Conservation (phyloP, 306 rosid genomes). For the Purshia tridentata region DNA sequence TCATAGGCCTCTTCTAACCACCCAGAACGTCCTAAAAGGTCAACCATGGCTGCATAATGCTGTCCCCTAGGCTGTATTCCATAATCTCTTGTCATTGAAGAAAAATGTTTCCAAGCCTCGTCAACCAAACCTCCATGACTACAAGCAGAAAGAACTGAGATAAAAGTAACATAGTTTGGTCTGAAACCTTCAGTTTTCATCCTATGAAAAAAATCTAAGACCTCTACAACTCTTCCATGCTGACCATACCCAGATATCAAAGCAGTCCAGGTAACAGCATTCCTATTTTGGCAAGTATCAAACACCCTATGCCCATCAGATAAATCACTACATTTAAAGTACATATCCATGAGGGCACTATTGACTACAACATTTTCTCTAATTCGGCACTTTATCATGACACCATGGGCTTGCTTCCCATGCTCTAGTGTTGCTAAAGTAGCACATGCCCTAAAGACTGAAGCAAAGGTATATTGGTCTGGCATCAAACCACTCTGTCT, state of each 20-base stretch:
- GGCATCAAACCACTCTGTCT: constrained; percentile 65
- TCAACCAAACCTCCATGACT: constrained; percentile 69
- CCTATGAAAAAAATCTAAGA: constrained; percentile 51
- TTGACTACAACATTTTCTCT: constrained; percentile 56
- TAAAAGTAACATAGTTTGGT: constrained; percentile 73
- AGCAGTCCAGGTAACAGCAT: constrained; percentile 72
- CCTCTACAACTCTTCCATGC: constrained; percentile 65
- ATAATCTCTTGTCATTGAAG: constrained; percentile 61
- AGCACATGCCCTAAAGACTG: constrained; percentile 73
- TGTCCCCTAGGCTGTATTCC: constrained; percentile 60
- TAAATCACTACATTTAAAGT: constrained; percentile 69
- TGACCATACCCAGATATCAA: constrained; percentile 72
- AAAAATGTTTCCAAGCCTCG: constrained; percentile 63
- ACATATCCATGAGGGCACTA: constrained; percentile 74
- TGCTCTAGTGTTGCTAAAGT: constrained; percentile 63
- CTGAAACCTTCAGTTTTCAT: constrained; percentile 63
- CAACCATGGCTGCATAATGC: constrained; percentile 76
- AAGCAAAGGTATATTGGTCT: constrained; percentile 74
- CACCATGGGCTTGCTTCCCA: constrained; percentile 62
- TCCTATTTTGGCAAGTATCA: constrained; percentile 53
- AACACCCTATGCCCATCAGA: constrained; percentile 52
- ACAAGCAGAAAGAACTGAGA: constrained; percentile 81
- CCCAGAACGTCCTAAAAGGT: constrained; percentile 68
- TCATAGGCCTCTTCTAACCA: constrained; percentile 59
- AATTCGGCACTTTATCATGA: constrained; percentile 60